Percentiles rank a stretch among this genome's conserved stretches.
phyloP scores from a whole-genome alignment of 345 rosid genomes.

The Syzygium jambos region DNA sequence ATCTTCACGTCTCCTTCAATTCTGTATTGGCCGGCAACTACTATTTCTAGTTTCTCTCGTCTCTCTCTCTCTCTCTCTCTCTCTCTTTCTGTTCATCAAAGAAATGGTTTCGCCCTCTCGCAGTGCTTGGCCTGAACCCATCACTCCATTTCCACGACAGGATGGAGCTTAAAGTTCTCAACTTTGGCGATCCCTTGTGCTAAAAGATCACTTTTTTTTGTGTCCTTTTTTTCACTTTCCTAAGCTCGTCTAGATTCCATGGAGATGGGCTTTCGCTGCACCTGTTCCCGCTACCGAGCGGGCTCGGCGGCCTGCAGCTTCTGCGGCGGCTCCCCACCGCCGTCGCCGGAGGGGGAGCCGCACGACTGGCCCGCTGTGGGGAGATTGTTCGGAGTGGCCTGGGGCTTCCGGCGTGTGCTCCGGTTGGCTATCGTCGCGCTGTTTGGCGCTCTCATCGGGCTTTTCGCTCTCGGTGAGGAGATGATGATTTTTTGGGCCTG shows the following conservation, averaged over 20 bases:
- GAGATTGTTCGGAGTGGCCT: slow-evolving; percentile 12
- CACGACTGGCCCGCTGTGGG: slow-evolving; percentile 14
- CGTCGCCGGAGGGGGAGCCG: background rate
- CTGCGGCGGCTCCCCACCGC: slow-evolving; percentile 1
- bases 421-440: slow-evolving; percentile 39
- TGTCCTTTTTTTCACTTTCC: background rate
- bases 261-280: slow-evolving; percentile 22
- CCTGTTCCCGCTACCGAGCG: slow-evolving; percentile 6
- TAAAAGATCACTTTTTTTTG: background rate
- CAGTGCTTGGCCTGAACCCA: background rate
- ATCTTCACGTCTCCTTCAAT: background rate
- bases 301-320: slow-evolving; percentile 8
- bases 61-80: background rate
- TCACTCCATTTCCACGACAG: background rate
- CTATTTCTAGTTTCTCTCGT: background rate
- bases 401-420: slow-evolving; percentile 27
- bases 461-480: slow-evolving; percentile 51
- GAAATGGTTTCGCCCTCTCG: background rate
- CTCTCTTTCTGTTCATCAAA: background rate
- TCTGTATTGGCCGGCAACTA: background rate
- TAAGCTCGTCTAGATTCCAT: background rate
- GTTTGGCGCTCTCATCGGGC: slow-evolving; percentile 55
- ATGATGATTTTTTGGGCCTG: background rate
- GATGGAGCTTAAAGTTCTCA: background rate
- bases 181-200: background rate